Percentiles rank a stretch among this genome's conserved stretches.
These are phyloP conservation scores for Ustilago vetiveriae DNA, from an alignment of 1,284 basidiomycete genomes.

Conservation along the genomic window DNA sequence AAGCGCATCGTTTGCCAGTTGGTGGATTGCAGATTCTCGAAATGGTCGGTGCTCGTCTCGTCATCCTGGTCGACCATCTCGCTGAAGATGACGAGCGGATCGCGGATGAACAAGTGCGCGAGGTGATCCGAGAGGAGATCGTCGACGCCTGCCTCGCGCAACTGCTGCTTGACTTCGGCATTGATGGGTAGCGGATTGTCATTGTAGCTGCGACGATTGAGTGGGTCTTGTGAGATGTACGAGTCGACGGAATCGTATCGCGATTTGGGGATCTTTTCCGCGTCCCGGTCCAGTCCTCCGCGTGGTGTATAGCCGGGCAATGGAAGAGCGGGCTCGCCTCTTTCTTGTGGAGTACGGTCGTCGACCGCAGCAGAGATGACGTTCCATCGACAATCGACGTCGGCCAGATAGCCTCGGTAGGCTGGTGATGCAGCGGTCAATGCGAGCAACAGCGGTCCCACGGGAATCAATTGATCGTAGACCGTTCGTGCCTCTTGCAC, in stretches of 20 bases:
- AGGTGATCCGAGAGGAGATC: constrained; percentile 87
- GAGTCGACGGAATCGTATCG: constrained; percentile 95
- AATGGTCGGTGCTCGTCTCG: constrained; percentile 86
- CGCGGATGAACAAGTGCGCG: constrained; percentile 95
- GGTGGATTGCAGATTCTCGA: constrained; percentile 99
- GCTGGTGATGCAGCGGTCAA: constrained; percentile 92
- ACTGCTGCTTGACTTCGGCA: constrained; percentile 69
- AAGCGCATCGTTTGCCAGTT: constrained; percentile 99
- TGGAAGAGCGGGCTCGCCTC: constrained; percentile 74
- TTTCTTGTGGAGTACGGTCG: constrained; percentile 92
- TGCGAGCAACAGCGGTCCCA: constrained; percentile 95
- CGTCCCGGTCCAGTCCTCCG: constrained; percentile 29
- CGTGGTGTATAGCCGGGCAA: constrained; percentile 32
- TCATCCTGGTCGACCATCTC: constrained; percentile 95
- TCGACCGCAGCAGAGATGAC: constrained; percentile 97
- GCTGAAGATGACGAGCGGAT: constrained; percentile 93
- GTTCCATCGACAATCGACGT: constrained; percentile 98
- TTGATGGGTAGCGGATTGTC: constrained; percentile 87
- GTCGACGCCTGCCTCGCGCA: constrained; percentile 76
- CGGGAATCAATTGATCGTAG: constrained; percentile 92
- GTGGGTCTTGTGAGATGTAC: constrained; percentile 87
- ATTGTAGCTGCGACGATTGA: constrained; percentile 91
- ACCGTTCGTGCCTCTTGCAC: constrained; percentile 88
- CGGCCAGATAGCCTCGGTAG: constrained; percentile 92
- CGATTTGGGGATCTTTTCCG: constrained; percentile 83